phyloP scores from a whole-genome alignment of 257 asterid species.

The Solanum acaule region DNA sequence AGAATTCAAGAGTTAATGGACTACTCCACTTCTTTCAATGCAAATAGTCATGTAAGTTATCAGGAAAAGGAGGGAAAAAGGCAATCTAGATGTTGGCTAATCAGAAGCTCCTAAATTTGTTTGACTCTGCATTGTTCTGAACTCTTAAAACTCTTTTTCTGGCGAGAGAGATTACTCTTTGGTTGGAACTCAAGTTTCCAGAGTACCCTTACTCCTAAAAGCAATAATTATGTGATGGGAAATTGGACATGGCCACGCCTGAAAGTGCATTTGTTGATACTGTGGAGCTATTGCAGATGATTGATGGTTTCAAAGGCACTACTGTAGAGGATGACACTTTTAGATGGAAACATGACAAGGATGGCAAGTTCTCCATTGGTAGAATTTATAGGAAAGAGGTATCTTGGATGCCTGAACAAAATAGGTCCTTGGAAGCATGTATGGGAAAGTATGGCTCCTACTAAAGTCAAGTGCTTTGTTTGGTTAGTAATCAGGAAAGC shows the following conservation, averaged over 20 bases:
- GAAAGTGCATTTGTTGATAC: background rate
- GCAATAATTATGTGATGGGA: background rate
- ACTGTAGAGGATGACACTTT: no score
- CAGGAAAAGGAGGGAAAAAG: background rate
- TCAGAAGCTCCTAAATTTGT: background rate
- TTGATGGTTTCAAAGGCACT: no score
- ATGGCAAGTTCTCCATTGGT: no score
- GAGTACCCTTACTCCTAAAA: no score
- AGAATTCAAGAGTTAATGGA: background rate
- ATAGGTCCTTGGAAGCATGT: no score
- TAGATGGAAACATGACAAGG: no score
- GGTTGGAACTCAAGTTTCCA: background rate
- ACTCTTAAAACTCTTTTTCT: background rate
- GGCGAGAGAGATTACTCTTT: background rate
- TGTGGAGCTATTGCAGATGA: background rate
- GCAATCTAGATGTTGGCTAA: background rate
- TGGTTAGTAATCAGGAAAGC: no score
- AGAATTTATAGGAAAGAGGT: no score
- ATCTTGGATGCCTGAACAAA: no score
- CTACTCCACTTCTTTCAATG: background rate
- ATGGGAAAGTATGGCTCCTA: no score
- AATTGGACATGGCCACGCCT: background rate
- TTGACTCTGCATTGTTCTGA: background rate
- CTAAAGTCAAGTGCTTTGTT: no score
- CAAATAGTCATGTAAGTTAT: background rate